Evolutionary conservation across 805 yeast species (phyloP), one percentile per base, ranked within the genome.

Genomic region (Metahyphopichia silvanorum): DNA sequence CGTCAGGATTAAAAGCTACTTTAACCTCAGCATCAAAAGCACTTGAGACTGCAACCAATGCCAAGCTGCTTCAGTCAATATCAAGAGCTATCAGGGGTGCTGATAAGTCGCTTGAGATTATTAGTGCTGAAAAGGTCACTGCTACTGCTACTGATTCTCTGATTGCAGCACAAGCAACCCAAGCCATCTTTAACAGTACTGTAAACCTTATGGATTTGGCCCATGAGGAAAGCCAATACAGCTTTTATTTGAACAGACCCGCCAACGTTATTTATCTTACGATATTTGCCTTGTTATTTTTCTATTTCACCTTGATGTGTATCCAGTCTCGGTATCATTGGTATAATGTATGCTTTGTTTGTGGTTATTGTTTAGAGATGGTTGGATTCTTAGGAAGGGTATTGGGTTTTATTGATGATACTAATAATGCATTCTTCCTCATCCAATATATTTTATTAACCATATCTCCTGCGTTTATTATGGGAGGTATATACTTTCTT

Each of bases 401-500:
- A 1, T 34, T 62, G 18, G 40, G 65, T 2, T 39, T 64, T 27
- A 34, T 33, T 17, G 57, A 61, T 38, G 33, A 42, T 34, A 38
- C 44, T 7, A 35, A 46, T 34, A 26, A 42, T 22, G 35, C 43
- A 30, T 46, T 31, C 32, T 66, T 43, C 37, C 43, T 63, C 21
- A 32, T 58, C 31, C 72, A 66, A 39, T 55, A 49, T 31, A 55
- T 62, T 12, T 35, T 57, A 2, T 51, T 66, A 40, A 63, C 70
- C 2, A 51, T 66, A 18, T 58, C 67, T 2, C 71, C 71, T 3
- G 71, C 69, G 2, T 63, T 65, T 34, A 48, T 64, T 12, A 66
- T 66, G 72, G 72, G 56, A 2, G 72, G 71, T 1, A 43, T 66
- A 12, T 66, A 66, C 41, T 61, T 57, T 37, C 26, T 64, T 5